Conservation (phyloP, 2,329 filamentous ascomycete genomes). For the Stagonosporopsis vannaccii region DNA sequence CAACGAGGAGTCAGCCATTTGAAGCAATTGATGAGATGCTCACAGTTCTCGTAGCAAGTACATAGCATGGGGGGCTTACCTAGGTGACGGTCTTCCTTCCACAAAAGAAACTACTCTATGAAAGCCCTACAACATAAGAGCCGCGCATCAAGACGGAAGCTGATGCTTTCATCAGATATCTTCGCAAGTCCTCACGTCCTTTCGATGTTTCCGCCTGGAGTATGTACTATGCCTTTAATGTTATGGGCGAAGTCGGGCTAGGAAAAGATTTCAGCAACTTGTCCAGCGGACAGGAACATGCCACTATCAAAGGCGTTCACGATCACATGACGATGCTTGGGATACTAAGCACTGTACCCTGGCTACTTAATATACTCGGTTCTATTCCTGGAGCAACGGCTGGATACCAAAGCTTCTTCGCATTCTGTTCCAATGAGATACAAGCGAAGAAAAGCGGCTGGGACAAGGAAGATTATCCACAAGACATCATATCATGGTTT, state of each 20-base stretch:
- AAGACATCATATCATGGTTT: conserved; percentile 52
- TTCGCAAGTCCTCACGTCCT: conserved; percentile 20
- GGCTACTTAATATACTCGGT: conserved; percentile 44
- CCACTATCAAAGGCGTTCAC: conserved; percentile 48
- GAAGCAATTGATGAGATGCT: not conserved
- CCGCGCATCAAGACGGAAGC: conserved; percentile 35
- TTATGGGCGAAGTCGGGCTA: conserved; percentile 42
- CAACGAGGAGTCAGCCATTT: conserved; percentile 24
- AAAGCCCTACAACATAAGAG: conserved; percentile 39
- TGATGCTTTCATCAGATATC: conserved; percentile 28
- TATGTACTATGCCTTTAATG: conserved; percentile 40
- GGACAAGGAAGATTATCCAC: conserved; percentile 35
- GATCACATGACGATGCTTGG: conserved; percentile 46
- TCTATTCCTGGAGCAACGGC: conserved; percentile 41
- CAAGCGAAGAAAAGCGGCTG: conserved; percentile 42
- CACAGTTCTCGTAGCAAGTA: no score
- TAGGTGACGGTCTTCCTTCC: no score
- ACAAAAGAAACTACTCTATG: conserved; percentile 8
- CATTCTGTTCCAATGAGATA: conserved; percentile 39
- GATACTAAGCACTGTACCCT: conserved; percentile 45
- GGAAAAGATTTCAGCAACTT: conserved; percentile 38
- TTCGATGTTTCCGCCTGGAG: conserved; percentile 37
- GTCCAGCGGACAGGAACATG: conserved; percentile 31
- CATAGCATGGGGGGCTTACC: no score
- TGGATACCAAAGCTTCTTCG: conserved; percentile 41